phyloP scores from a whole-genome alignment of 2,329 filamentous ascomycete species.

The Gaeumannomyces sp. region DNA sequence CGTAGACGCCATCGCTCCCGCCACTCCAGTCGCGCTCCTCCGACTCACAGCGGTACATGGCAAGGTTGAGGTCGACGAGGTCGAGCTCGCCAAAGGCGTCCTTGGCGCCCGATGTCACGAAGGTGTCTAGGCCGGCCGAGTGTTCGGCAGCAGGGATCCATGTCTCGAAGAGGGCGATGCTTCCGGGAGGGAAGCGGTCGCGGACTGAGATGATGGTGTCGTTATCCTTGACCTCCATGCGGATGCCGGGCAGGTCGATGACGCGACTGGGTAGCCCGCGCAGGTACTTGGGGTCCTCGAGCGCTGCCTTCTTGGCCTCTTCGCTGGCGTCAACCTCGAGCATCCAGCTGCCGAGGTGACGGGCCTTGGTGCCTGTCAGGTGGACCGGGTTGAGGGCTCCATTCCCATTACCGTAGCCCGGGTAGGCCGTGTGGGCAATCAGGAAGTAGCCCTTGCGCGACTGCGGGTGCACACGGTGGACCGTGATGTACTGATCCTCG shows the following conservation, averaged over 20 bases:
- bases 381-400: constrained; percentile 73
- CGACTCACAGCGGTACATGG: constrained; percentile 85
- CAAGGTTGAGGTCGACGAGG: constrained; percentile 81
- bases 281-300: constrained; percentile 65
- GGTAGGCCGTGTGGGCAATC: constrained; percentile 93
- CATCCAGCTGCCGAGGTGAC: constrained; percentile 84
- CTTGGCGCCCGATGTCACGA: constrained; percentile 74
- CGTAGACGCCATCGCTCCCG: constrained; percentile 81
- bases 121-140: constrained; percentile 74
- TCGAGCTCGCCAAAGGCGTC: constrained; percentile 69
- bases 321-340: constrained; percentile 79
- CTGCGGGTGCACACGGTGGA: constrained; percentile 88
- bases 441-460: constrained; percentile 92
- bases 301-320: constrained; percentile 57
- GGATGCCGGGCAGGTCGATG: constrained; percentile 65
- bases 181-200: constrained; percentile 83
- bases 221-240: constrained; percentile 63
- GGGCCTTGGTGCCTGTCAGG: constrained; percentile 77
- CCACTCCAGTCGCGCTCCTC: constrained; percentile 76
- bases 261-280: constrained; percentile 81
- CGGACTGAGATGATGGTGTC: constrained; percentile 76
- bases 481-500: constrained; percentile 91
- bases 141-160: constrained; percentile 89
- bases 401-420: constrained; percentile 80
- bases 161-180: constrained; percentile 91